A percentile compares a stretch with the other conserved stretches of the same genome.
These are phyloP conservation scores for Aureobasidium pullulans DNA, from an alignment of 2,329 filamentous ascomycete genomes.

Conservation along the genomic window DNA sequence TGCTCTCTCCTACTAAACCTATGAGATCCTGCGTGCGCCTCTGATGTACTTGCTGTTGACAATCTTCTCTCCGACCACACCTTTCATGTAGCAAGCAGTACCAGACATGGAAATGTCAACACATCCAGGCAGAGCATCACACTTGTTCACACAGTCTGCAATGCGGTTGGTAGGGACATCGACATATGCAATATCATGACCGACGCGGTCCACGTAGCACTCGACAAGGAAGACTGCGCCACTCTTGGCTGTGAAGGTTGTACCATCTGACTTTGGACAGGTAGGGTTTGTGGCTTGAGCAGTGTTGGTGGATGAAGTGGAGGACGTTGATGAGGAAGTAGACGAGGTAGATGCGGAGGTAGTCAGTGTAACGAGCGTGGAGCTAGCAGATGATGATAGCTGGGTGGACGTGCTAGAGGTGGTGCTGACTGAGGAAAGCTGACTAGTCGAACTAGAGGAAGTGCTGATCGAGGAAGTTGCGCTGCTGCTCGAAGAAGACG, in stretches of 20 bases:
- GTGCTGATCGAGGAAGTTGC: not conserved
- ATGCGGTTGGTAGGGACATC: slow-evolving; percentile 5
- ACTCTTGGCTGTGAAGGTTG: not conserved
- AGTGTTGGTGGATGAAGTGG: not conserved
- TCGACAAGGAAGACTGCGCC: slow-evolving; percentile 8
- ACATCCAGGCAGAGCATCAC: slow-evolving; percentile 5
- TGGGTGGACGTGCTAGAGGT: not conserved
- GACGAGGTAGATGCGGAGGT: not conserved
- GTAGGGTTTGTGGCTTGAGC: not conserved
- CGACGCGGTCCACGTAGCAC: slow-evolving; percentile 13
- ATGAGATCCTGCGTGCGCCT: not conserved
- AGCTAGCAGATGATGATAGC: not conserved
- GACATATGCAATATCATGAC: slow-evolving; percentile 8
- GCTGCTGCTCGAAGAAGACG: not conserved
- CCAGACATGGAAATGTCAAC: slow-evolving; percentile 17
- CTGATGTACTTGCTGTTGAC: not conserved
- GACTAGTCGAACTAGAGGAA: not conserved
- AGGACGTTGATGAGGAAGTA: not conserved
- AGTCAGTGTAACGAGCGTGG: not conserved
- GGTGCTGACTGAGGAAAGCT: not conserved
- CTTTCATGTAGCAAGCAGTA: slow-evolving; percentile 14
- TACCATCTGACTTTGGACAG: not conserved
- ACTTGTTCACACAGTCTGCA: slow-evolving; percentile 12
- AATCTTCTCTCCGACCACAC: not conserved
- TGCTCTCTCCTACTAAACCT: not conserved